Evolutionary conservation across 2,329 filamentous ascomycete species (phyloP), one percentile per base, ranked within the genome.

Genomic region (Claviceps quebecensis): DNA sequence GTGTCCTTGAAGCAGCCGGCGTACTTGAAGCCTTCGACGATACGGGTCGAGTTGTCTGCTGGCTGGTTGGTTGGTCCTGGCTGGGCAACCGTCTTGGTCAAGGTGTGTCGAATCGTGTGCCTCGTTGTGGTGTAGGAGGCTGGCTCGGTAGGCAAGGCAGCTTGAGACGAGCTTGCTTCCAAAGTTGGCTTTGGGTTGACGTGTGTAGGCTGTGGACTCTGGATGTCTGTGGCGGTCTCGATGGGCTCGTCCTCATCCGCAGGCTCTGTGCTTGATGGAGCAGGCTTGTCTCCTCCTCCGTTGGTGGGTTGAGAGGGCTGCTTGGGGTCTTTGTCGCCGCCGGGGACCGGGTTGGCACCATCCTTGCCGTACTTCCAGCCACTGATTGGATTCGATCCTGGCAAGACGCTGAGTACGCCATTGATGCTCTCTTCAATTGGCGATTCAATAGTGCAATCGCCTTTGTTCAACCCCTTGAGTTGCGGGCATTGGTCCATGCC

Each of bases 401-500:
- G 78, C 16, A 84, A 72, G 16, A 63, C 62, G 16, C 62, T 58
- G 55, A 83, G 56, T 29, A 65, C 62, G 17, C 72, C 72, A 13
- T 60, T 61, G 38, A 75, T 64, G 29, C 66, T 56, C 58, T 77
- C 76, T 29, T 74, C 61, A 37, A 76, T 60, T 2, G 70, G 68
- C 29, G 73, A 70, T 37, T 61, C 52, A 47, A 78, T 75, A 53
- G 68, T 73, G 70, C 80, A 83, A 52, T 71, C 65, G 26, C 63
- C 67, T 45, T 69, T 65, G 64, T 77, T 80, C 45, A 76, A 57
- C 43, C 76, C 75, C 43, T 50, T 50, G 16, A 50, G 22, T 4
- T 43, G 52, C 70, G 74, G 72, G 69, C 83, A 87, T 56, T 75
- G 70, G 56, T 83, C 76, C 69, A 87, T 81, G 48, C 78, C 78